Base-by-base conservation (phyloP, 108 stramenopile genomes). In the Nitzschia palea region DNA sequence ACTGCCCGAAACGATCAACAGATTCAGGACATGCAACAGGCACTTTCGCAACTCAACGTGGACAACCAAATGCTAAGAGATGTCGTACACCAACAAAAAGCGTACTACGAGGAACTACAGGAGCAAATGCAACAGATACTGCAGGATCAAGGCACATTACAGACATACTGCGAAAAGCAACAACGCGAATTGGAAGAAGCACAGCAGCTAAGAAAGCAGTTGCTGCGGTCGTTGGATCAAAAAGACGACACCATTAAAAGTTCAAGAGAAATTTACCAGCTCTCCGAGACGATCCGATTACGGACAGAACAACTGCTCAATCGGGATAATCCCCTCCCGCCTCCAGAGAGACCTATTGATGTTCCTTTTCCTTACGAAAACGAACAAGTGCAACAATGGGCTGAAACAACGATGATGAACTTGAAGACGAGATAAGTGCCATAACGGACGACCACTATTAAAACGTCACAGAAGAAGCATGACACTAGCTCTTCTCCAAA, bases 1-100 rank as follows among this genome's bases (percentile, higher is more conserved):
- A 1, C 62, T 42, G 37, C 91, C 87, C 68, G 73, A 65, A 2
- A 83, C 87, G 8, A 73, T 93, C 55, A 97, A 73, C 86, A 83
- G 55, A 70, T 91, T 55, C 62, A 86, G 14, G 90, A 90, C 2
- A 32, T 82, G 50, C 65, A 70, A 25, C 25, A 15, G 28, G 57
- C 71, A 27, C 30, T 77, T 28, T 47, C 45, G 18, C 31, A 65
- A 33, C 59, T 54, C 2, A 56, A 72, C 3, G 34, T 30, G 4
- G 63, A 78, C n/a, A 42, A 66, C 6, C 67, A 68, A 31, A 63
- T 23, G 6, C 29, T 78, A 26, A 30, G 51, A 45, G 33, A 28
- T 20, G 45, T 60, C 12, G 58, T 58, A 3, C 44, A 67, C 4
- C 50, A 71, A 20, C 57, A 70, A 55, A 50, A 76, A 28, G 52